Evolutionary conservation across 2,329 filamentous ascomycete species (phyloP), one percentile per base, ranked within the genome.

Genomic region (Hypoxylon sp.): DNA sequence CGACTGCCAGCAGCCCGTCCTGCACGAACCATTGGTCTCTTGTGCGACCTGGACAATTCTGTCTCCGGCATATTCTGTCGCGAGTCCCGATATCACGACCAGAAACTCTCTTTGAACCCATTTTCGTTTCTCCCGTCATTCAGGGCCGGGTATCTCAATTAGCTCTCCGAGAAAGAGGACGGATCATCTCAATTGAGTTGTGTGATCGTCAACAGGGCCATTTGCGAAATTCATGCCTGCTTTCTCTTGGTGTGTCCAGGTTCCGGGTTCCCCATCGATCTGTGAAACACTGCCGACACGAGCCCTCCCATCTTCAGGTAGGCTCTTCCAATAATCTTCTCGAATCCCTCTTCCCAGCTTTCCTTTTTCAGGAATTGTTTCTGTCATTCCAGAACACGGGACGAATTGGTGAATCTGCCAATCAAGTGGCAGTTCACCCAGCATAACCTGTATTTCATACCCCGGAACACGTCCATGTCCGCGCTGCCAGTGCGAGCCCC

Each of bases 271-370:
- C 60, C 62, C 42, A 66, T 62, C 58, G 58, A 60, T 50, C 64
- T 71, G 66, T 77, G 76, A 76, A 77, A 76, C 76, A 69, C 65
- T 68, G 65, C 66, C 74, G 72, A 76, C 70, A 75, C 75, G 71
- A 69, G 59, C 27, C 64, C 62, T 63, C 55, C 55, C 47, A 39
- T 69, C 59, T 29, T 63, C 66, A 75, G 71, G 74, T 76, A 74
- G 47, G 68, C 62, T 48, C 62, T 50, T 61, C 67, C 68, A 63
- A 70, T 67, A 3, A 27, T 61, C 53, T 68, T 54, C 55, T 48
- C 42, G 8, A 27, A 31, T 44, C 7, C 21, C 31, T 47, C 44
- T 53, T 57, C 15, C 27, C 21, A 48, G 8, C 46, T 59, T 61
- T 59, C 63, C 60, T 42, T 64, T 69, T 67, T 13, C 62, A 19